Evolutionary conservation across 1,284 basidiomycete genomes (phyloP), one percentile per base, ranked within the genome.

Genomic region (Boletus semigastroideus): DNA sequence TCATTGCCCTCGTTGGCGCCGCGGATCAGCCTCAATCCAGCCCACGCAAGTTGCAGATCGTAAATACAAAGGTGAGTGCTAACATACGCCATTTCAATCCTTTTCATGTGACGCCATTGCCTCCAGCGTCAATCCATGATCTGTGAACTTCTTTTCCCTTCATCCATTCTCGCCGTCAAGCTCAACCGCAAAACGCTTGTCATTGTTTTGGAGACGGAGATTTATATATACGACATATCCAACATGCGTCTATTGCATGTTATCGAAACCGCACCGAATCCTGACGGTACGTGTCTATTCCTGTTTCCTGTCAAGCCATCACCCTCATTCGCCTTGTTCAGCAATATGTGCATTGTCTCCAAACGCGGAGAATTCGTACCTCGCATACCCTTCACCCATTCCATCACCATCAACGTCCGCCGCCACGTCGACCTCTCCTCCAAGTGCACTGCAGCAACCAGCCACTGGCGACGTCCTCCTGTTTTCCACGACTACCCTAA

Each of bases 181-280:
- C 82, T 99, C 65, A 99, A 99, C 74, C 82, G 97, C 51, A 94
- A 97, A 73, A 89, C 94, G 0, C 82, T 99, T 20, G 92, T 98
- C 34, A 96, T 99, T 56, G 90, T 99, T 8, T 82, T 99, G 49
- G 95, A 98, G 68, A 84, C 84, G 39, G 94, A 98, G 71, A 97
- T 99, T 54, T 99, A 98, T 75, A 94, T 98, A 52, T 99, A 99
- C 68, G 96, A 99, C 68, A 98, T 99, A 63, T 92, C 90, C 54
- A 99, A 98, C 62, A 98, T 99, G 96, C 90, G 95, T 62, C 79
- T 99, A 30, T 73, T 98, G 40, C 96, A 98, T 70, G 97, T 98
- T 44, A 96, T 99, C 52, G 97, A 99, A 76, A 99, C 96, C 0
- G 90, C 91, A 14, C 86, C 92, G 0, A 99, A 99, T 69, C 93